phyloP scores from a whole-genome alignment of 768 basidiomycete genomes.

The Amanita polypyramis region DNA sequence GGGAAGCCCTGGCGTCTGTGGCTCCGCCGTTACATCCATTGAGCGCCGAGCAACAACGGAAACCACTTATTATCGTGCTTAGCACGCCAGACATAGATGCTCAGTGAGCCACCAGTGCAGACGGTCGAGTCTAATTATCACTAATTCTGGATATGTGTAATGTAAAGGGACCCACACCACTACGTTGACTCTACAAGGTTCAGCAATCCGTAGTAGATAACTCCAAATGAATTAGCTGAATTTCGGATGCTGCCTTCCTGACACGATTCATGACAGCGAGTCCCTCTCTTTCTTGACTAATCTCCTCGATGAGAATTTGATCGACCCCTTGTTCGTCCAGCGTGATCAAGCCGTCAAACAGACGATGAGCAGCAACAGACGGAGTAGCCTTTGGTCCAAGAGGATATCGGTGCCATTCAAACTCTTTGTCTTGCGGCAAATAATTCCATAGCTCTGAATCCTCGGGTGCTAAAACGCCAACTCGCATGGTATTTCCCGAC shows the following conservation, averaged over 20 bases:
- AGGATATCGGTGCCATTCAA: slow-evolving; percentile 48
- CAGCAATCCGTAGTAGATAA: neutral
- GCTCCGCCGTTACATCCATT: no score
- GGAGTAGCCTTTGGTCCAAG: slow-evolving; percentile 47
- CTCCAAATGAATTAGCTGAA: slow-evolving; percentile 22
- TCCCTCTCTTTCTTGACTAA: slow-evolving; percentile 72
- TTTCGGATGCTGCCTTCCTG: slow-evolving; percentile 74
- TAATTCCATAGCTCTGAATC: slow-evolving; percentile 38
- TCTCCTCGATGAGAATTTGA: slow-evolving; percentile 77
- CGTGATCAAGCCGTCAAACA: slow-evolving; percentile 82
- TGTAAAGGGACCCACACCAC: neutral
- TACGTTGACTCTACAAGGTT: slow-evolving; percentile 4
- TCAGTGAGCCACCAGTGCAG: no score
- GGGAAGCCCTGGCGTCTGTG: no score
- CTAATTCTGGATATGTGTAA: neutral
- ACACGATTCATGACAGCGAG: slow-evolving; percentile 93
- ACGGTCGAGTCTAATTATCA: neutral
- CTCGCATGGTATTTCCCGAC: slow-evolving; percentile 26
- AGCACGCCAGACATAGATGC: no score
- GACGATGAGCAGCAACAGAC: slow-evolving; percentile 59
- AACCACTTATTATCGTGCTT: no score
- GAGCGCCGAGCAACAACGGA: no score
- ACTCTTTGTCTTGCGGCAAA: slow-evolving; percentile 19
- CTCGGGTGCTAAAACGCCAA: slow-evolving; percentile 61
- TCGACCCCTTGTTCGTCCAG: slow-evolving; percentile 72